A percentile compares a stretch with the other conserved stretches of the same genome.
Evolutionary conservation across 192 early-diverging fungal species (phyloP).

Genomic region (Coemansia sp.): DNA sequence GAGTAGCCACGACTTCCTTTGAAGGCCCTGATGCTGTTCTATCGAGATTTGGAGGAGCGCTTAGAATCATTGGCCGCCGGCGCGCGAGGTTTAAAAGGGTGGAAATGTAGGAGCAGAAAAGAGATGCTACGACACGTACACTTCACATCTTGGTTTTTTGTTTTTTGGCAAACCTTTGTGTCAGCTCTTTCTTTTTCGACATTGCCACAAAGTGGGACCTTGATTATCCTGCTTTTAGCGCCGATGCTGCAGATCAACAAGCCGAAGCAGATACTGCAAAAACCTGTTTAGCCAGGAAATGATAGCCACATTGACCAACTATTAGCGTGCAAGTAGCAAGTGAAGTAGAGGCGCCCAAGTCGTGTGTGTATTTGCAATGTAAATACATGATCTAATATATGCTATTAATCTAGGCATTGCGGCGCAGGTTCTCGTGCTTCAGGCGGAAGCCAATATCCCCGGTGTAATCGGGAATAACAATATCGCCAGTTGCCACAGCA

Average conservation of each 20-base stretch:
- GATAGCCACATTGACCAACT: too few species aligned
- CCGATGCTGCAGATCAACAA: background rate
- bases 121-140: too few species aligned
- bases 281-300: too few species aligned
- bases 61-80: background rate
- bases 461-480: background rate
- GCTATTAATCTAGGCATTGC: background rate
- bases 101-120: background rate
- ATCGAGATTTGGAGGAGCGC: background rate
- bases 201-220: slow-evolving; percentile 8
- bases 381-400: background rate
- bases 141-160: too few species aligned
- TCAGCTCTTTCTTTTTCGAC: background rate
- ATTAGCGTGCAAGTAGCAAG: too few species aligned
- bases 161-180: too few species aligned
- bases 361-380: background rate
- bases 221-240: background rate
- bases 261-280: background rate
- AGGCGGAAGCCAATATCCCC: slow-evolving; percentile 27
- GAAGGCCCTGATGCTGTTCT: background rate
- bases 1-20: background rate
- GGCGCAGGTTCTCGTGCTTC: slow-evolving; percentile 9
- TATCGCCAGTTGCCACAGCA: background rate
- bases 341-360: too few species aligned
- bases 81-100: background rate